Base-by-base conservation (phyloP, 495 filamentous ascomycete species). In the Pseudomonodictys pantanalensis region DNA sequence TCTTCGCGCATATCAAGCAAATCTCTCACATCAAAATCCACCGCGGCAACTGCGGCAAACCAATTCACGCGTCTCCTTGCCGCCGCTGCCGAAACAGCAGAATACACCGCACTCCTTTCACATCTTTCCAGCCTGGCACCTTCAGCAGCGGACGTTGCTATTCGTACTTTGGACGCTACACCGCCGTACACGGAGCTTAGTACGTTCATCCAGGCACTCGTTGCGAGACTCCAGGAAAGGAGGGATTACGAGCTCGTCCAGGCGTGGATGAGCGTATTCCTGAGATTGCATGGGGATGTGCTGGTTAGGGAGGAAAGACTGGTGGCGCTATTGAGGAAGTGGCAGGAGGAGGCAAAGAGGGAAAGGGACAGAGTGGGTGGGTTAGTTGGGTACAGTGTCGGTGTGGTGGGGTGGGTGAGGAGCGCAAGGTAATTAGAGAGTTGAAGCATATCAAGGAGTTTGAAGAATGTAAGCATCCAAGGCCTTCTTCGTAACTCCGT, bases 211-310 rank as follows among this genome's bases (percentile, higher is more conserved):
- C 52, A 71, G 8, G 89, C 91, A 3, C 74, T 98, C 43, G 92
- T 88, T 0, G 75, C 72, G 55, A 79, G 86, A 15, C 75, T 97
- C 24, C 72, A 73, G 18, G 75, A 79, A 38, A 81, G 81, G 54
- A 80, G 78, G 41, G 93, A 98, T 75, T 98, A 92, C 71, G 93
- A 98, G 69, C 79, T 98, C 45, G 86, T 89, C 38, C 91, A 96
- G 73, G 90, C 90, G 9, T 98, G 95, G 93, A 96, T 98, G 88
- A 83, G 85, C 15, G 91, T 97, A 0, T 93, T 97, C 65, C 65
- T 98, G 52, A 81, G 85, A 47, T 70, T 92, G 32, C 91, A 97
- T 73, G 79, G 78, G 8, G 85, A 86, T 55, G 73, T 79, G 11
- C 72, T 87, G 9, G 70, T 70, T 1, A 44, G 35, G 28, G 62